phyloP scores from a whole-genome alignment of 257 asterid genomes.

The Coffea canephora region DNA sequence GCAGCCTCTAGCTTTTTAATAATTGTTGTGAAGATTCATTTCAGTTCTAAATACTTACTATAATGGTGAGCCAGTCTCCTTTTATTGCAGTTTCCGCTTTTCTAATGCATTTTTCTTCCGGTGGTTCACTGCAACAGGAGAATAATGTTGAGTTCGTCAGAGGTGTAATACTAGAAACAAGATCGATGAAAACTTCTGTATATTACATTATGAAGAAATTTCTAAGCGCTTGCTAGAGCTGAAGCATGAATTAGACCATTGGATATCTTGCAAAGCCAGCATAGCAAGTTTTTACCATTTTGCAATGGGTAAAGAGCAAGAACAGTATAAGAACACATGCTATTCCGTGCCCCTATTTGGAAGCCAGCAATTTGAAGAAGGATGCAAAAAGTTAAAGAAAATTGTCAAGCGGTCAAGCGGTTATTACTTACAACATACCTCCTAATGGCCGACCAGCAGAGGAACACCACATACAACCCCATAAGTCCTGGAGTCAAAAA shows the following conservation, averaged over 20 bases:
- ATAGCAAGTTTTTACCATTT: neutral
- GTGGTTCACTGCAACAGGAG: slow-evolving; percentile 39
- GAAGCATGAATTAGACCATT: neutral
- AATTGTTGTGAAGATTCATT: neutral
- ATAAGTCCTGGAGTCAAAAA: slow-evolving; percentile 50
- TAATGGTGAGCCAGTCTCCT: slow-evolving; percentile 49
- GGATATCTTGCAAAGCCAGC: neutral
- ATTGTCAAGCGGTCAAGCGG: neutral
- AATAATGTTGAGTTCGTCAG: neutral
- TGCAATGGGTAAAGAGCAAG: neutral
- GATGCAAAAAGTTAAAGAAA: neutral
- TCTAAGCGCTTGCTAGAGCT: neutral
- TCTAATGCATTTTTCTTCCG: slow-evolving; percentile 42
- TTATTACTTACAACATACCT: slow-evolving; percentile 25
- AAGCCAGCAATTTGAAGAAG: neutral
- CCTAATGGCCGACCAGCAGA: slow-evolving; percentile 62
- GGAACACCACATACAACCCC: slow-evolving; percentile 53
- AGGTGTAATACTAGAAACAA: neutral
- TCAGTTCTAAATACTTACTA: slow-evolving; percentile 31
- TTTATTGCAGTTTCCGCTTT: slow-evolving; percentile 33
- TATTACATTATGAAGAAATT: neutral
- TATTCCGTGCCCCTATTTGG: neutral
- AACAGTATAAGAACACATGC: no score
- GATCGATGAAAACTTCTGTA: neutral
- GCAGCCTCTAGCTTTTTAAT: neutral